A percentile compares a stretch with the other conserved stretches of the same genome.
These are phyloP conservation scores for Saccharomyces hybrid DNA, from an alignment of 1,139 yeast species.

Conservation along the genomic window DNA sequence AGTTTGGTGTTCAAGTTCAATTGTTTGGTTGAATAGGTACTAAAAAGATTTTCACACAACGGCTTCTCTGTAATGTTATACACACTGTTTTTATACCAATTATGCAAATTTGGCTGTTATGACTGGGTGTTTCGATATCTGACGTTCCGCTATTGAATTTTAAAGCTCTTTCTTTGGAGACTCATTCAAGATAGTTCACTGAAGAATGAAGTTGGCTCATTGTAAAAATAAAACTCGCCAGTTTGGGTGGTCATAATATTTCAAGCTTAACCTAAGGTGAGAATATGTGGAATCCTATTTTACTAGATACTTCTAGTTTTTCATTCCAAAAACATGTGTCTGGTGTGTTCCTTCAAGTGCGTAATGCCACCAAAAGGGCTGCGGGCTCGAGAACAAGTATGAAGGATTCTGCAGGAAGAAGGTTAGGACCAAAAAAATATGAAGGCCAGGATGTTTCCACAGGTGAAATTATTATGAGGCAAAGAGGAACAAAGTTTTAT, in stretches of 20 bases:
- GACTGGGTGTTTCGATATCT: not conserved
- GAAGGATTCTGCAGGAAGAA: constrained; percentile 92
- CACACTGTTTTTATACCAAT: not conserved
- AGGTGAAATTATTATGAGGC: constrained; percentile 91
- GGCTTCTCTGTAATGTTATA: not conserved
- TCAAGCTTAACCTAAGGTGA: not conserved
- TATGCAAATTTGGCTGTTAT: not conserved
- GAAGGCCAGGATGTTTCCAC: constrained; percentile 58
- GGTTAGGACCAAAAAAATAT: constrained; percentile 83
- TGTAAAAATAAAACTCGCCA: not conserved
- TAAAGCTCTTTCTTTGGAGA: not conserved
- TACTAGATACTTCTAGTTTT: not conserved
- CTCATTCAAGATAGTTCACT: not conserved
- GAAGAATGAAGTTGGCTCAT: not conserved
- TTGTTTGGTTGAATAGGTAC: not conserved
- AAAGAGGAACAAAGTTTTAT: constrained; percentile 91
- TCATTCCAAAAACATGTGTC: constrained; percentile 6
- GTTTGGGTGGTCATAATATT: not conserved
- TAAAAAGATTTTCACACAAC: not conserved
- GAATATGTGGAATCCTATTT: not conserved
- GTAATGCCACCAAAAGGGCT: constrained; percentile 90
- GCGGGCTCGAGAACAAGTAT: constrained; percentile 90
- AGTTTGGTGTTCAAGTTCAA: not conserved
- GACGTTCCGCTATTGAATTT: not conserved
- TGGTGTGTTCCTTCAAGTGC: constrained; percentile 42